Evolutionary conservation across 768 basidiomycete genomes (phyloP).

Genomic region (Agaricus blazei): DNA sequence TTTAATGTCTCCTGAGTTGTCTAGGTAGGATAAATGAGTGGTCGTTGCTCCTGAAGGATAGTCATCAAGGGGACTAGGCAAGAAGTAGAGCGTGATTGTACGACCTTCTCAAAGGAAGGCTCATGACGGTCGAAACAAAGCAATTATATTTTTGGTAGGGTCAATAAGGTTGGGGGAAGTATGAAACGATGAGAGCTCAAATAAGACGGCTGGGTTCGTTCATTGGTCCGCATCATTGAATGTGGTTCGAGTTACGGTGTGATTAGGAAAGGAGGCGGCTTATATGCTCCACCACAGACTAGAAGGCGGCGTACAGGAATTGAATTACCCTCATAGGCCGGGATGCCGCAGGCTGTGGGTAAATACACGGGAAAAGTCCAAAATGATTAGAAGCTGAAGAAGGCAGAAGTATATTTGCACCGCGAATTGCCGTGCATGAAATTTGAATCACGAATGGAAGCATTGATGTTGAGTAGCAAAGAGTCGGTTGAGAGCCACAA

Average conservation of each 20-base stretch:
- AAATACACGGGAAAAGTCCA: conserved; percentile 1
- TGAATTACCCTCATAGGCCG: conserved; percentile 1
- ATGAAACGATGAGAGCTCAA: not conserved
- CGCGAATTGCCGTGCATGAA: not conserved
- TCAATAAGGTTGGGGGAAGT: not conserved
- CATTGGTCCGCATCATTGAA: not conserved
- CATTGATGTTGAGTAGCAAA: not conserved
- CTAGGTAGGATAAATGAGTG: not conserved
- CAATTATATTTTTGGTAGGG: not conserved
- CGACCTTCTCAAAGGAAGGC: not conserved
- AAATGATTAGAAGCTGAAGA: conserved; percentile 10
- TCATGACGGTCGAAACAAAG: not conserved
- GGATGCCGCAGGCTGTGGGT: not conserved
- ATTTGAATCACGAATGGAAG: conserved; percentile 8
- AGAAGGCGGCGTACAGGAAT: conserved; percentile 6
- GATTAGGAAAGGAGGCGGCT: not conserved
- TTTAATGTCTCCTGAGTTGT: not conserved
- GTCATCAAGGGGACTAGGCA: conserved; percentile 2
- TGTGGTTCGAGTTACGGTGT: not conserved
- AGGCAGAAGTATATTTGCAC: conserved; percentile 1
- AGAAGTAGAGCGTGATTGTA: not conserved
- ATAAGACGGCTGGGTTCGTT: not conserved
- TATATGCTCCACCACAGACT: not conserved
- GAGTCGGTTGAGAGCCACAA: not conserved
- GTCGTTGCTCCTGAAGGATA: not conserved